A percentile compares a stretch with the other conserved stretches of the same genome.
These are phyloP conservation scores for Huntiella bhutanensis DNA, from an alignment of 2,329 filamentous ascomycete genomes.

Conservation along the genomic window DNA sequence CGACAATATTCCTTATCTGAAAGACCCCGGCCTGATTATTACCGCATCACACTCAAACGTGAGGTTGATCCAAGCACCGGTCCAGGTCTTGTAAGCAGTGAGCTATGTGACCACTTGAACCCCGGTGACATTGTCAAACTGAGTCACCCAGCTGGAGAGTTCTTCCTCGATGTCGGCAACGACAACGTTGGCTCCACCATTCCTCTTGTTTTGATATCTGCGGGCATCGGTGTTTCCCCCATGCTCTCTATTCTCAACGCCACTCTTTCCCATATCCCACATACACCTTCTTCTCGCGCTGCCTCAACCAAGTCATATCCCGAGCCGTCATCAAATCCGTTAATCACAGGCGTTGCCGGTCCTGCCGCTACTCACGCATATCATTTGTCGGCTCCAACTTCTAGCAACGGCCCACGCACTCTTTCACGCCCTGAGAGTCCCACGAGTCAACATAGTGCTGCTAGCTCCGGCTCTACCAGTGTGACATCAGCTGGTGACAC, in stretches of 20 bases:
- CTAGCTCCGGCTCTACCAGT: not conserved
- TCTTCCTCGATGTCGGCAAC: constrained; percentile 35
- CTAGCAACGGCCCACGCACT: not conserved
- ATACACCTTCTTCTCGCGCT: not conserved
- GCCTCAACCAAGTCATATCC: not conserved
- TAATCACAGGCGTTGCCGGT: not conserved
- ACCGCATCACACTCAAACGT: constrained; percentile 58
- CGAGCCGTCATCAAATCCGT: not conserved
- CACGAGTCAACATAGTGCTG: not conserved
- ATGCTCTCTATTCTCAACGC: constrained; percentile 46
- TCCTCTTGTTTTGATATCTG: constrained; percentile 47
- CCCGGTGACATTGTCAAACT: constrained; percentile 35
- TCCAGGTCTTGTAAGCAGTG: constrained; percentile 32
- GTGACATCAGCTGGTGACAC: not conserved
- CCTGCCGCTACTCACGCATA: not conserved
- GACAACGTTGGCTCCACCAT: constrained; percentile 20
- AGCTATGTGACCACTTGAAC: constrained; percentile 28
- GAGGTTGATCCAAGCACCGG: constrained; percentile 27
- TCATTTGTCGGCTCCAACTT: not conserved
- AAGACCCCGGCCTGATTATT: constrained; percentile 30
- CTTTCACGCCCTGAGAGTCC: not conserved
- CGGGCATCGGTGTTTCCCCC: constrained; percentile 50
- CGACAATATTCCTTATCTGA: constrained; percentile 61
- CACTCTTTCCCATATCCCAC: constrained; percentile 17
- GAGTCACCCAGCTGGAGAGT: constrained; percentile 38